These are phyloP conservation scores for Boletus chippewaensis DNA, from an alignment of 1,284 basidiomycete species.

Conservation along the genomic window DNA sequence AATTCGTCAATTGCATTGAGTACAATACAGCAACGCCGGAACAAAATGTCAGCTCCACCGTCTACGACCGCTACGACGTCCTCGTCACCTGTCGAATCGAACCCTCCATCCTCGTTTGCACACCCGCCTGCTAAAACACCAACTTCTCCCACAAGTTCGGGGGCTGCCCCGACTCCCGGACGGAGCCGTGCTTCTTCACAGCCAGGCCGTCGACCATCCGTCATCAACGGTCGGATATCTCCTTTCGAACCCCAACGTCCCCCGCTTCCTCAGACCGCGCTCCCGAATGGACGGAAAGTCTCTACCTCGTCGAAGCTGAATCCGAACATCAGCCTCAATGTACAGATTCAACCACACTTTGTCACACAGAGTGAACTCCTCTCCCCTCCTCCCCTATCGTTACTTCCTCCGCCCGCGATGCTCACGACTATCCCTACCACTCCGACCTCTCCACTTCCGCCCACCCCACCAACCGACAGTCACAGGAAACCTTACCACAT, in stretches of 20 bases:
- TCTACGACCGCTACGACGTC: constrained; percentile 39
- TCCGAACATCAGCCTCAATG: constrained; percentile 36
- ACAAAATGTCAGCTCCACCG: constrained; percentile 55
- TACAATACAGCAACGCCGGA: constrained; percentile 63
- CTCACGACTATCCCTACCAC: constrained; percentile 57
- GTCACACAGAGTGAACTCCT: constrained; percentile 49
- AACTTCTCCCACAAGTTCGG: constrained; percentile 39
- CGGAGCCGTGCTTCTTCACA: constrained; percentile 64
- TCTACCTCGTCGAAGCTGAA: constrained; percentile 57
- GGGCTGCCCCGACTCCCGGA: constrained; percentile 29
- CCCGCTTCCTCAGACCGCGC: constrained; percentile 41
- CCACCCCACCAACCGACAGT: constrained; percentile 62
- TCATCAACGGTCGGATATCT: constrained; percentile 43
- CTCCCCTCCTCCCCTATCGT: constrained; percentile 37
- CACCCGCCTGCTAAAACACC: constrained; percentile 35
- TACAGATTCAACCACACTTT: constrained; percentile 39
- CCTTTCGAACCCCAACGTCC: constrained; percentile 42
- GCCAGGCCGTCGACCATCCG: constrained; percentile 58
- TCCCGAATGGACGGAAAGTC: constrained; percentile 46
- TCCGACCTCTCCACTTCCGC: constrained; percentile 68
- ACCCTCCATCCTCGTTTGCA: constrained; percentile 40
- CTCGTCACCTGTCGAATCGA: constrained; percentile 55
- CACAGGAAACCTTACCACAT: constrained; percentile 85
- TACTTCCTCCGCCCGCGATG: constrained; percentile 47
- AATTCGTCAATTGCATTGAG: constrained; percentile 56